Base-by-base conservation (phyloP, 192 early-diverging fungal genomes). In the Backusella sp. region DNA sequence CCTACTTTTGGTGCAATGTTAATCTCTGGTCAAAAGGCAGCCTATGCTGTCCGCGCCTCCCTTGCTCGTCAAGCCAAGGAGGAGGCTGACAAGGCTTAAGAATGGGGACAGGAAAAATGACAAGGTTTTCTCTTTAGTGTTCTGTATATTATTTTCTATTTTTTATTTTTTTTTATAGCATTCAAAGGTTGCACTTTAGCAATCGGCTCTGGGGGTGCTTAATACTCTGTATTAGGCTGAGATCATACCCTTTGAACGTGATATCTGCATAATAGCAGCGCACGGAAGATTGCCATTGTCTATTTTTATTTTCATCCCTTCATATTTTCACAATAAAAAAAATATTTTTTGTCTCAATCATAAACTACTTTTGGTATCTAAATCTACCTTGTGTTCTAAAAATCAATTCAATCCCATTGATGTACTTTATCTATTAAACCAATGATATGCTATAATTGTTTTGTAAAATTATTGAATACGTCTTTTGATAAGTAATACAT, bases 1-100 rank as follows among this genome's bases (percentile, higher is more conserved):
- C 82, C 83, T 32, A 79, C 78, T 34, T 85, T 84, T 75, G 83
- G 85, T 72, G 90, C 90, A 21, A 93, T 93, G 91, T 82, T 93
- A 73, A 77, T 86, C 8, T 87, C 85, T 70, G 91, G 91, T 28
- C 84, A 86, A 75, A 93, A 93, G 86, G 91, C 91, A 32, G 91
- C 89, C 67, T 82, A 88, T 70, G 84, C 86, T 69, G 90, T 89
- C 56, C 79, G 89, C 41, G 79, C 79, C 72, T 85, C 84, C 12
- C 81, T 85, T 26, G 81, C 79, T 19, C 79, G 82, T 4, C 76
- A 79, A 56, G 74, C 79, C 36, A 59, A 80, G 53, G 76, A 44
- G 26, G 68, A 49, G 44, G 73, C 62, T 15, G 12, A 52, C 35
- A 76, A 76, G 68, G 67, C 69, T 66, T 42, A 76, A 41, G 0